These are phyloP conservation scores for Eucalyptus curtisii DNA, from an alignment of 345 rosid genomes.

Conservation along the genomic window DNA sequence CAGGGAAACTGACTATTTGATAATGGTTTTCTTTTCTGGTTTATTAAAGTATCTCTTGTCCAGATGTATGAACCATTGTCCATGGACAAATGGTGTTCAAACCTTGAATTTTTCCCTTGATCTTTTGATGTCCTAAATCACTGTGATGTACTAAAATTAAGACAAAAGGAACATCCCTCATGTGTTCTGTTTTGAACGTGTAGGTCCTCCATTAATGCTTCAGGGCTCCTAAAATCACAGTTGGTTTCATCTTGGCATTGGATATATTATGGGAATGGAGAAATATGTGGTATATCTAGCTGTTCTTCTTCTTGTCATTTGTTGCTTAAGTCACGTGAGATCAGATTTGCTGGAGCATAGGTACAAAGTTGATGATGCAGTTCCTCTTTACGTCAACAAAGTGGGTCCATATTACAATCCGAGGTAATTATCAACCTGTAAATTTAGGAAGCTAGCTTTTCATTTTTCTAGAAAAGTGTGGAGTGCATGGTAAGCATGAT, in stretches of 20 bases:
- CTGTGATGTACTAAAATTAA: not conserved
- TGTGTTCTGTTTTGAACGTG: not conserved
- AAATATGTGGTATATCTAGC: conserved; percentile 1
- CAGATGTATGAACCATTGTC: not conserved
- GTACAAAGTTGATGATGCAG: conserved; percentile 41
- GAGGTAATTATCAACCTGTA: conserved; percentile 16
- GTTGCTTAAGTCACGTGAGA: conserved; percentile 19
- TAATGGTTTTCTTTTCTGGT: not conserved
- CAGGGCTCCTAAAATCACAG: not conserved
- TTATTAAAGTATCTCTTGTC: not conserved
- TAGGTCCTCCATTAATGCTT: not conserved
- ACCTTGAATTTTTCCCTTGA: not conserved
- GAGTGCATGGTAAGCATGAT: not conserved
- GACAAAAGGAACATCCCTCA: not conserved
- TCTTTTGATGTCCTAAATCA: not conserved
- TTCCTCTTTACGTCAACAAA: conserved; percentile 64
- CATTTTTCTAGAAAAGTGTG: not conserved
- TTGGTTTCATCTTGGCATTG: not conserved
- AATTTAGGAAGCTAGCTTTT: not conserved
- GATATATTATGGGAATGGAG: not conserved
- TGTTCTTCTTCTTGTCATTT: conserved; percentile 18
- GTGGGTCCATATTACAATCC: conserved; percentile 78
- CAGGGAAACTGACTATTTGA: not conserved
- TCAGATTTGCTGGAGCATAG: conserved; percentile 57
- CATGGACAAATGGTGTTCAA: not conserved